Evolutionary conservation across 176 grass and related monocot genomes (phyloP).

Genomic region (Poa pratensis): DNA sequence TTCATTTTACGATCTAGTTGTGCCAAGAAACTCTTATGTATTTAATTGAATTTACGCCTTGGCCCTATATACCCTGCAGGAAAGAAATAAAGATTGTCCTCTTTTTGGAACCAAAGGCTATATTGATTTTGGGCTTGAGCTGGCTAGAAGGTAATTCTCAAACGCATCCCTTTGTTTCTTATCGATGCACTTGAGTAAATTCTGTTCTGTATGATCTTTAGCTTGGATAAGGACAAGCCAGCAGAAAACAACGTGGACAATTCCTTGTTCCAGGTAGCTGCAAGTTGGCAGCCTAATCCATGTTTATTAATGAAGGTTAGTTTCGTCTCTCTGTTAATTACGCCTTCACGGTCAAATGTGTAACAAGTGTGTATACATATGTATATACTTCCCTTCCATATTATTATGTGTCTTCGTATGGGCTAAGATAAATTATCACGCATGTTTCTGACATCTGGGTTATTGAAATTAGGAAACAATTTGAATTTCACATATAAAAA

Average conservation of each 20-base stretch:
- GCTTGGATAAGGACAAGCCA: slow-evolving; percentile 63
- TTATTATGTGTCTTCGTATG: not conserved
- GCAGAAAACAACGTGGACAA: slow-evolving; percentile 31
- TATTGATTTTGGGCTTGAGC: slow-evolving; percentile 81
- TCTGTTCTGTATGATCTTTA: slow-evolving; percentile 33
- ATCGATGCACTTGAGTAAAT: not conserved
- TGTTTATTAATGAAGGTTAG: slow-evolving; percentile 84
- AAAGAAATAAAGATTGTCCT: not conserved
- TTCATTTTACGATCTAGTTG: not conserved
- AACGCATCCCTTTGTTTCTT: not conserved
- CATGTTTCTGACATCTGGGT: not conserved
- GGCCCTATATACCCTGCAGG: not conserved
- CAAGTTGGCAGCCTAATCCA: slow-evolving; percentile 90
- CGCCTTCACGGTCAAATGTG: not conserved
- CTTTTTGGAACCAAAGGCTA: slow-evolving; percentile 50
- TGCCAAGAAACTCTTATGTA: not conserved
- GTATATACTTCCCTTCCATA: not conserved
- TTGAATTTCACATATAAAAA: too few relatives aligned
- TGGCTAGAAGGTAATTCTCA: slow-evolving; percentile 65
- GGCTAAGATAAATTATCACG: not conserved
- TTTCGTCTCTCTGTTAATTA: not conserved
- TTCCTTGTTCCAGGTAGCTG: slow-evolving; percentile 80
- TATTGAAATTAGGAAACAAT: too few relatives aligned
- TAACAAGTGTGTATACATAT: not conserved
- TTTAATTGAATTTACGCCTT: not conserved